Base-by-base conservation (phyloP, 768 basidiomycete genomes). In the Sporobolomyces phaffii region DNA sequence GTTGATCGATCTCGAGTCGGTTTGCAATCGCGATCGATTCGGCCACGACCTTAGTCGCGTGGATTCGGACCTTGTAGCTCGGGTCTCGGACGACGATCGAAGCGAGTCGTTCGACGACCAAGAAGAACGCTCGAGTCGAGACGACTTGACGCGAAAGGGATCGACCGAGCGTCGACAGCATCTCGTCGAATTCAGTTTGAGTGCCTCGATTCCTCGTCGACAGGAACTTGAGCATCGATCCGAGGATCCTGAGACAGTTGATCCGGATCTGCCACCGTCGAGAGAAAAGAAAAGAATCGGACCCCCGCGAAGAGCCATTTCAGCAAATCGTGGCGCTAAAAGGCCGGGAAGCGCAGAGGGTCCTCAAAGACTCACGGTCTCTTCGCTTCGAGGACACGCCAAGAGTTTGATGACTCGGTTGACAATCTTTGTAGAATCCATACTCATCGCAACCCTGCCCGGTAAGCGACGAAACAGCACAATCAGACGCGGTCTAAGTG, bases 41-140 rank as follows among this genome's bases (percentile, higher is more conserved):
- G 20, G 54, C 20, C 7, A 69, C 22, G 1, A 34, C 49, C 6
- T 43, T 20, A n/a, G 43, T 28, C 20, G 62, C 57, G 20, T 71
- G 70, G 13, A 64, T 64, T 34, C 70, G 62, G 11, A 63, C 65
- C 41, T 71, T 71, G 62, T 34, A 71, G 33, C 62, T 67, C 14
- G 62, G 14, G 47, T 60, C 65, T 1, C 14, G 2, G 3, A 20
- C 9, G 5, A 64, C 31, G 4, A 44, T 38, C 3, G 18, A 0
- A 6, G 38, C 15, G 11, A 65, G 48, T 24, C 43, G 31, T 26
- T 26, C 20, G 43, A 43, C 14, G 28, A 58, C 52, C 3, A 13
- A 3, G 3, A 18, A 5, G 59, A 34, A 18, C 0, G 56, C 20
- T n/a, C n/a, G n/a, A n/a, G n/a, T n/a, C 44, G 44, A 9, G 22